A percentile compares a stretch with the other conserved stretches of the same genome.
Conservation (phyloP, 345 rosid genomes). For the Durio zibethinus region DNA sequence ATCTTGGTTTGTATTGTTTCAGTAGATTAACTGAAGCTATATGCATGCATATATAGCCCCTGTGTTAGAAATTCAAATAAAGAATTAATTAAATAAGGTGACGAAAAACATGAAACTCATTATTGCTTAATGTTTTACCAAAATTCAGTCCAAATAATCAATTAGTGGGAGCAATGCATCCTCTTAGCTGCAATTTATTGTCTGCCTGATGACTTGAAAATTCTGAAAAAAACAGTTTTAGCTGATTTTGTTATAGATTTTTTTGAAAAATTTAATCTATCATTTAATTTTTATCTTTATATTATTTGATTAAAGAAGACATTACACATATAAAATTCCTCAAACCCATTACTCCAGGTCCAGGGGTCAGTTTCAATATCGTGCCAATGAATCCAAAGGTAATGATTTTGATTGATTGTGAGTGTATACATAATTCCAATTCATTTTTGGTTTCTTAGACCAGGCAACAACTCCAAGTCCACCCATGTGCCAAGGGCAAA, state of each 20-base stretch:
- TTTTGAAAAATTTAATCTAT: no score
- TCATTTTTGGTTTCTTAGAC: neutral
- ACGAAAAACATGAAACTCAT: conserved; percentile 1
- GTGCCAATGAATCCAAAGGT: no score
- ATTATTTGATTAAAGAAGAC: no score
- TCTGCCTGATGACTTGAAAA: neutral
- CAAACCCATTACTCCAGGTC: no score
- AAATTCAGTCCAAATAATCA: neutral
- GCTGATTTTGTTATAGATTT: neutral
- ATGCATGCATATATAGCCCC: neutral
- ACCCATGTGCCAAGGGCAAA: neutral
- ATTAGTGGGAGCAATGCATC: neutral
- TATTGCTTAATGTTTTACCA: neutral
- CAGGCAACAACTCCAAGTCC: neutral
- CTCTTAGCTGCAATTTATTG: neutral
- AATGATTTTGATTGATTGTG: neutral
- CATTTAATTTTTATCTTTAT: no score
- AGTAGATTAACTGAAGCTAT: no score
- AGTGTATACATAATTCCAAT: neutral
- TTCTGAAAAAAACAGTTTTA: neutral
- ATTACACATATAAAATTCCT: no score
- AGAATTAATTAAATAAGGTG: neutral
- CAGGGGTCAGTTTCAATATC: no score
- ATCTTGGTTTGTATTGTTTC: neutral
- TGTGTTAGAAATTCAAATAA: neutral